Evolutionary conservation across 345 rosid species (phyloP), one percentile per base, ranked within the genome.

Genomic region (Hibiscus syriacus): DNA sequence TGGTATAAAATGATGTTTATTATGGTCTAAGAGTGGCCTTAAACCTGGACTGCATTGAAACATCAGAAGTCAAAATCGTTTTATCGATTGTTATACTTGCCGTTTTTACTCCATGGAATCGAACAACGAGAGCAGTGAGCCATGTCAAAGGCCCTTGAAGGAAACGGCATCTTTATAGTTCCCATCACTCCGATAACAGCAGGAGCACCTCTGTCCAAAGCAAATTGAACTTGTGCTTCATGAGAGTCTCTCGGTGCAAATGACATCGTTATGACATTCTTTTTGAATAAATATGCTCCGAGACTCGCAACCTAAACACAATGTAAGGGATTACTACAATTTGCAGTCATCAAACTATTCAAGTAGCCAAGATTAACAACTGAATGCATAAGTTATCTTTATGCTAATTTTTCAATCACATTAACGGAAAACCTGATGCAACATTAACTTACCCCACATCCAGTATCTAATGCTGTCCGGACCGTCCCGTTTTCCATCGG

Each of bases 131-230:
- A 49, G 7, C 54, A 49, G 12, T 49, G 54, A 17, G 25, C 54
- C 54, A 49, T 49, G 54, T 49, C 54, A 7, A 49, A 49, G 23
- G 54, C 54, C 12, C 54, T 49, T 7, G 54, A 49, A 49, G 54
- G 54, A 19, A 26, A 90, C 3, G 97, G 97, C 75, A 85, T 62
- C 82, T 84, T 87, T 52, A 90, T 86, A 19, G 91, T 84, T 32
- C 98, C 98, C 26, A 93, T 87, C 76, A 93, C 98, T 74, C 96
- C 97, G 56, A 93, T 89, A 69, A 93, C 90, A 32, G 97, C 98
- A 2, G 98, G 98, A 25, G 90, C 96, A 73, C 98, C 98, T 75
- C 98, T 86, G 78, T 93, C 98, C 0, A 93, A 81, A 34, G 98
- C 98, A 77, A 93, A 93, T 29, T 93, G 98, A 22, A 93, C 98